Evolutionary conservation across 495 filamentous ascomycete species (phyloP).

Genomic region (Lasiosphaeria ovina): DNA sequence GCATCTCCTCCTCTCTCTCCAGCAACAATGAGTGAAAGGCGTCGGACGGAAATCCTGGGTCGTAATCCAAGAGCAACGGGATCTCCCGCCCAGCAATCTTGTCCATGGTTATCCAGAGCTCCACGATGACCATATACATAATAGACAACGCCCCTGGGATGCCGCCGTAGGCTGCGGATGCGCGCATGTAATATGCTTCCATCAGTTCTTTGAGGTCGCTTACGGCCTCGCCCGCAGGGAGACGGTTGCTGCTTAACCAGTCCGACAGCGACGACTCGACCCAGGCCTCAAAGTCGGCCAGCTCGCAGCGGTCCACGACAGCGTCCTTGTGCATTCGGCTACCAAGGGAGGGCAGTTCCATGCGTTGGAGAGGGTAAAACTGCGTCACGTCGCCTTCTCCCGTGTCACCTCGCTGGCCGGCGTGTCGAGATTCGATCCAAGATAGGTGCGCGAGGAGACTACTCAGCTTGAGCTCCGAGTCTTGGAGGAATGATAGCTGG

Average conservation of each 20-base stretch:
- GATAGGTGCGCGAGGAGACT: slow-evolving; percentile 5
- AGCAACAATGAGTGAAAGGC: slow-evolving; percentile 53
- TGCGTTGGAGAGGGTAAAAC: not conserved
- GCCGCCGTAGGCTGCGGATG: slow-evolving; percentile 29
- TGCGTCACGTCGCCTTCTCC: slow-evolving; percentile 14
- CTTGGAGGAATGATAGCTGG: slow-evolving; percentile 10
- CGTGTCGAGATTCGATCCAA: slow-evolving; percentile 8
- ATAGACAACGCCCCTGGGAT: slow-evolving; percentile 55
- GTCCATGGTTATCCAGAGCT: slow-evolving; percentile 64
- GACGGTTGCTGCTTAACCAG: slow-evolving; percentile 18
- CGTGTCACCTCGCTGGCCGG: not conserved
- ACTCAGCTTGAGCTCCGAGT: slow-evolving; percentile 14
- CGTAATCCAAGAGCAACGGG: slow-evolving; percentile 50
- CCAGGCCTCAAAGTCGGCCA: slow-evolving; percentile 23
- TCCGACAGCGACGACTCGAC: slow-evolving; percentile 12
- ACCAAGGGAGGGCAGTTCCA: not conserved
- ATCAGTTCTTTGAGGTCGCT: slow-evolving; percentile 19
- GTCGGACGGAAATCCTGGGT: slow-evolving; percentile 42
- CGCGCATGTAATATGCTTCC: slow-evolving; percentile 23
- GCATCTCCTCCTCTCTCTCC: slow-evolving; percentile 48
- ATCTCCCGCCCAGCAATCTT: slow-evolving; percentile 41
- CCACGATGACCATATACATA: slow-evolving; percentile 59
- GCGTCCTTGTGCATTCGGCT: too few relatives aligned
- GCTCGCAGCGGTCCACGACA: not conserved
- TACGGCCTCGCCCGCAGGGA: slow-evolving; percentile 3